Conservation (phyloP, 1,139 yeast genomes). For the Saccharomyces hybrid region DNA sequence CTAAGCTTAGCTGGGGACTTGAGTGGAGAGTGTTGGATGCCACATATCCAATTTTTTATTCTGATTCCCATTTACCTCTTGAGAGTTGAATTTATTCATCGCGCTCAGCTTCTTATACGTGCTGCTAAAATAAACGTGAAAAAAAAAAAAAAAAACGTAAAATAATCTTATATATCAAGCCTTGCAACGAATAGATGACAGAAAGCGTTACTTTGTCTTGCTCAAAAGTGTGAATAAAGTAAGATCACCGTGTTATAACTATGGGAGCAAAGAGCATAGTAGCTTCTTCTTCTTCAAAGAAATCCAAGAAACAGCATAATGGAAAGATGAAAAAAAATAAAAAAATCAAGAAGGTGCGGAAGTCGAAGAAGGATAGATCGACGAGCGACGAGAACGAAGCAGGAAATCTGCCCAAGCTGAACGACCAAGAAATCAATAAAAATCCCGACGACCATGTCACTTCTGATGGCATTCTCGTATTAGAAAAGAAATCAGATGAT, state of each 20-base stretch:
- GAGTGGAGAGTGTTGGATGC: background rate
- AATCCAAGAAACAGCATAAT: background rate
- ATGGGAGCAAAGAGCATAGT: background rate
- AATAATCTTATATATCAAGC: background rate
- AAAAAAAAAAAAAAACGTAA: background rate
- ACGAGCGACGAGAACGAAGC: constrained; percentile 13
- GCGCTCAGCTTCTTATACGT: background rate
- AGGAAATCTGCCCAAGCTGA: too few relatives aligned
- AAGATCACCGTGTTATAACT: background rate
- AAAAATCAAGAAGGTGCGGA: constrained; percentile 1
- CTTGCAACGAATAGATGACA: background rate
- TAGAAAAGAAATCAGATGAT: constrained; percentile 5
- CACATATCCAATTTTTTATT: background rate
- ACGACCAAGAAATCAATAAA: background rate
- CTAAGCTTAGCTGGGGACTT: background rate
- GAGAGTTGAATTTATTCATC: background rate
- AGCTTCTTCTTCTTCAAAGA: background rate
- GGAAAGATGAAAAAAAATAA: constrained; percentile 2
- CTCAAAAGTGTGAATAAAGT: background rate
- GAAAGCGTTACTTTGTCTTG: background rate
- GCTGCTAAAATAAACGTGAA: background rate
- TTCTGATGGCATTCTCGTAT: background rate
- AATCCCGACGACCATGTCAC: constrained; percentile 1
- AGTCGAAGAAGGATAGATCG: constrained; percentile 2
- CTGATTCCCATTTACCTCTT: background rate